A percentile compares a stretch with the other conserved stretches of the same genome.
These are phyloP conservation scores for Backusella tuberculispora DNA, from an alignment of 192 early-diverging fungal species.

Conservation along the genomic window DNA sequence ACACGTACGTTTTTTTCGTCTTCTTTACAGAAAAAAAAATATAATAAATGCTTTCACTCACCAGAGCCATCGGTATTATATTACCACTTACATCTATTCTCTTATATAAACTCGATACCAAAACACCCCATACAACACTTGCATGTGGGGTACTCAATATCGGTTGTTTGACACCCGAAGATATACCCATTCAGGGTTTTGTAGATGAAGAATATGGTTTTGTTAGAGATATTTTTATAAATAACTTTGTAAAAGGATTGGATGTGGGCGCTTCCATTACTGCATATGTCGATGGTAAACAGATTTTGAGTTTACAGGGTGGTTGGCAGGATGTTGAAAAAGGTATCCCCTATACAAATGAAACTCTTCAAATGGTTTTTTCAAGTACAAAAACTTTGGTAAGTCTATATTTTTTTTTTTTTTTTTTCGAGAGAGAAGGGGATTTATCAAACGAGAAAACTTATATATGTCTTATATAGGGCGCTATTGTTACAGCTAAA, in stretches of 20 bases:
- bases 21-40: neutral
- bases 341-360: constrained; percentile 48
- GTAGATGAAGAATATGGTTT: constrained; percentile 17
- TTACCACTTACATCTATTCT: neutral
- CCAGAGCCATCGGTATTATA: neutral
- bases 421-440: neutral
- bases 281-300: constrained; percentile 52
- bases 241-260: constrained; percentile 44
- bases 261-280: constrained; percentile 54
- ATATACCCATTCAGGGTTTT: constrained; percentile 10
- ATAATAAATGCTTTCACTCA: neutral
- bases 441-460: constrained; percentile 66
- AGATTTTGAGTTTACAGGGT: constrained; percentile 65
- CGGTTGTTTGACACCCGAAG: neutral
- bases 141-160: neutral
- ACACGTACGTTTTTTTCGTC: neutral
- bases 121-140: neutral
- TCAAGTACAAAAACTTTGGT: constrained; percentile 66
- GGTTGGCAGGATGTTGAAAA: constrained; percentile 55
- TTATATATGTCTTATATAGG: constrained; percentile 48
- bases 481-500: constrained; percentile 57
- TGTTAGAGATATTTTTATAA: constrained; percentile 13
- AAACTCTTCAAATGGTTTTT: constrained; percentile 68
- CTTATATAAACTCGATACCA: neutral
- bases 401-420: constrained; percentile 15